These are phyloP conservation scores for Gliomastix tumulicola DNA, from an alignment of 2,329 filamentous ascomycete genomes.

Conservation along the genomic window DNA sequence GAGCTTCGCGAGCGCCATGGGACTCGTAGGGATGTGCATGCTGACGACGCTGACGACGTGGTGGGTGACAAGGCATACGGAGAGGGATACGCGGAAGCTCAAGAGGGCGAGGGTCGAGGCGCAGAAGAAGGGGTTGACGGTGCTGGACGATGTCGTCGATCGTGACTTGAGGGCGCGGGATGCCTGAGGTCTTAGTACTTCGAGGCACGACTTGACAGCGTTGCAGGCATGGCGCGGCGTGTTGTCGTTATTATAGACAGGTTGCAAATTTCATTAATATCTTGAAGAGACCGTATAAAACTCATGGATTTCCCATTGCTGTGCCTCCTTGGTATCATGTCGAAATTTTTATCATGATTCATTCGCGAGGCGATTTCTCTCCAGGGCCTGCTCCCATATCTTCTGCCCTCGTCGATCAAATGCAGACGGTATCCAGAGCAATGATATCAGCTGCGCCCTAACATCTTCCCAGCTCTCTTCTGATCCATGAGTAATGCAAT, in stretches of 20 bases:
- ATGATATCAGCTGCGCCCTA: not conserved
- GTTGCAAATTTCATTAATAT: too few species aligned
- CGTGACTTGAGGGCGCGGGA: constrained; percentile 7
- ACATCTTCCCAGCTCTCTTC: not conserved
- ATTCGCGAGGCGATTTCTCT: too few species aligned
- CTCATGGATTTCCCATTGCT: too few species aligned
- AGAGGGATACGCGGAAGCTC: constrained; percentile 33
- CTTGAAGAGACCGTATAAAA: too few species aligned
- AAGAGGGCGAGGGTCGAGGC: constrained; percentile 33
- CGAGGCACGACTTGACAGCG: too few species aligned
- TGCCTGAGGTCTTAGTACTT: too few species aligned
- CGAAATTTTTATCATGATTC: too few species aligned
- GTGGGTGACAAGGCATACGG: constrained; percentile 35
- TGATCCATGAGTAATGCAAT: not conserved
- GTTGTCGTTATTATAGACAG: too few species aligned
- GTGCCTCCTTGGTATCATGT: too few species aligned
- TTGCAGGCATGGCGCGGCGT: too few species aligned
- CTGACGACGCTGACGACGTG: constrained; percentile 32
- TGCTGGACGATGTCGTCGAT: constrained; percentile 33
- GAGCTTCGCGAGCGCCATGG: constrained; percentile 35
- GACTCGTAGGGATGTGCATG: constrained; percentile 32
- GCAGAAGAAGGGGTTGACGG: constrained; percentile 27
- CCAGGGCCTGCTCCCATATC: not conserved
- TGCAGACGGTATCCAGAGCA: not conserved
- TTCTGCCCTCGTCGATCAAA: not conserved